These are phyloP conservation scores for Luzula sylvatica DNA, from an alignment of 176 grass and related monocot genomes.

Conservation along the genomic window DNA sequence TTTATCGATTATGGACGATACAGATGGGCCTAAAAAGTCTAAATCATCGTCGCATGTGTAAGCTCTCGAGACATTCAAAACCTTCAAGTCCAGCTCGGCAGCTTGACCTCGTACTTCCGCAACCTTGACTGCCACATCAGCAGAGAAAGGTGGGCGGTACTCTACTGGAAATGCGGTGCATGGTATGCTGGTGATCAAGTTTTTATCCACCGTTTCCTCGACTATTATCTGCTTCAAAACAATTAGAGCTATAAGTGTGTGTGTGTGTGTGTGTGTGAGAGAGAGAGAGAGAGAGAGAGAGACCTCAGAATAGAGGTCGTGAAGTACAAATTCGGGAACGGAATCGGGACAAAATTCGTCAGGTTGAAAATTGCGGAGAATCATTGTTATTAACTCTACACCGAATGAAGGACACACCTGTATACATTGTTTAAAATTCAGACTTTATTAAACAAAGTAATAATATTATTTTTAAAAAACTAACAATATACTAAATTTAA, in stretches of 20 bases:
- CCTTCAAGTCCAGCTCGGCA: conserved; percentile 44
- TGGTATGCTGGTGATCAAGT: conserved; percentile 32
- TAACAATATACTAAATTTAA: neutral
- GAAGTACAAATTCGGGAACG: conserved; percentile 65
- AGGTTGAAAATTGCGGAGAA: conserved; percentile 82
- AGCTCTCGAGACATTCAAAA: conserved; percentile 48
- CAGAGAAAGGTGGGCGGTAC: conserved; percentile 30
- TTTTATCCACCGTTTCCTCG: conserved; percentile 23
- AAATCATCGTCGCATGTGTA: conserved; percentile 77
- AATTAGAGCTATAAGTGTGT: neutral
- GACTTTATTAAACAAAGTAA: neutral
- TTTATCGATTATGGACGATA: conserved; percentile 38
- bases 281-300: neutral
- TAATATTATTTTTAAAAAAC: neutral
- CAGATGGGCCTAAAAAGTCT: conserved; percentile 54
- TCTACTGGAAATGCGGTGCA: conserved; percentile 31
- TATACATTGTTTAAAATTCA: conserved; percentile 28
- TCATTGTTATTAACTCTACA: conserved; percentile 60
- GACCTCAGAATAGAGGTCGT: conserved; percentile 94
- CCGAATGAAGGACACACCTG: conserved; percentile 81
- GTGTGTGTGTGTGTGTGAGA: neutral
- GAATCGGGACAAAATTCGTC: conserved; percentile 88
- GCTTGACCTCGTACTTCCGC: conserved; percentile 14
- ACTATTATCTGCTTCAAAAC: conserved; percentile 47
- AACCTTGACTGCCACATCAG: conserved; percentile 42